Evolutionary conservation across 257 asterid genomes (phyloP).

Genomic region (Nicotiana undulata): DNA sequence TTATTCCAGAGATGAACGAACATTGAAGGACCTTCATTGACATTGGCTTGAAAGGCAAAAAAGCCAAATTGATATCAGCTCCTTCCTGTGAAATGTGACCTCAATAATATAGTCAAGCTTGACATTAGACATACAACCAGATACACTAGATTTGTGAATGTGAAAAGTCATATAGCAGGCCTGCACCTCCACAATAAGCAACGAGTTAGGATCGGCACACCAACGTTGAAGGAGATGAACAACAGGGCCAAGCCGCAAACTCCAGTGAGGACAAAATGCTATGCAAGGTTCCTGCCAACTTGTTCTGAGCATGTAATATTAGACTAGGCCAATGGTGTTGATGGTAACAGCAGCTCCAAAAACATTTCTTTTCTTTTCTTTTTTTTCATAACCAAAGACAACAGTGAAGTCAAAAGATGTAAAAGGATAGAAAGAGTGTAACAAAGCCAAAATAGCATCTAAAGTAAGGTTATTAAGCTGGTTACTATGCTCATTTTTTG

Average conservation of each 20-base stretch:
- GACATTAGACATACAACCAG: background rate
- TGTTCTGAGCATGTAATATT: constrained; percentile 29
- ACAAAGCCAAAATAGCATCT: background rate
- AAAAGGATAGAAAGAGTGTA: background rate
- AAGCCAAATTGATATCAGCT: constrained; percentile 45
- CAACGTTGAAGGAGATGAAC: constrained; percentile 72
- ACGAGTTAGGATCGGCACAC: constrained; percentile 61
- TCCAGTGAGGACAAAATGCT: constrained; percentile 92
- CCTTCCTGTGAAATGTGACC: constrained; percentile 44
- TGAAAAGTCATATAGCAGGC: background rate
- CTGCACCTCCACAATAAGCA: constrained; percentile 76
- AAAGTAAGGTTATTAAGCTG: background rate
- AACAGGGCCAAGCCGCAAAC: constrained; percentile 83
- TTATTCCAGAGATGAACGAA: constrained; percentile 69
- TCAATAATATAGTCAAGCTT: background rate
- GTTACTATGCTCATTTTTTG: background rate
- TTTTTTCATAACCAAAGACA: background rate
- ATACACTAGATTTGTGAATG: background rate
- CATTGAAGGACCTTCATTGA: constrained; percentile 79
- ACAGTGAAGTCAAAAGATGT: background rate
- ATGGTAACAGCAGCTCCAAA: background rate
- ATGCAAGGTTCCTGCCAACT: constrained; percentile 94
- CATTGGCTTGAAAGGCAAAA: constrained; percentile 72
- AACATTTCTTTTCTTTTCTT: background rate
- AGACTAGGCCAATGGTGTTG: constrained; percentile 4